Percentiles rank a stretch among this genome's conserved stretches.
These are phyloP conservation scores for Prunus campanulata DNA, from an alignment of 306 rosid species.

Conservation along the genomic window DNA sequence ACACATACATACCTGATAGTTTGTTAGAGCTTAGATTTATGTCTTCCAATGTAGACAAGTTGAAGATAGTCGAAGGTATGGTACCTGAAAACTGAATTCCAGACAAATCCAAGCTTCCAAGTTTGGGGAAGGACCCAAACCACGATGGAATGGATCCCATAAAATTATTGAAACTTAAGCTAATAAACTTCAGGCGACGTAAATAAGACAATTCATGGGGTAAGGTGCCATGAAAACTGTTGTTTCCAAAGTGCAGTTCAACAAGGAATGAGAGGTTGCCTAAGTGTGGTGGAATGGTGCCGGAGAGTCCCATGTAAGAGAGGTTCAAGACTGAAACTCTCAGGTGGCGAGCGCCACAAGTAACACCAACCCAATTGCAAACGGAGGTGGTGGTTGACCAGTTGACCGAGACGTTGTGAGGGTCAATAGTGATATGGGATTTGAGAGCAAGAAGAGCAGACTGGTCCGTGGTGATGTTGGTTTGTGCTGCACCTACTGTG, in stretches of 20 bases:
- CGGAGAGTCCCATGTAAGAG: slow-evolving; percentile 23
- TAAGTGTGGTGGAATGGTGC: slow-evolving; percentile 20
- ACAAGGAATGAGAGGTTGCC: slow-evolving; percentile 26
- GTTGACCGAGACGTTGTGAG: neutral
- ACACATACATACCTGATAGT: neutral
- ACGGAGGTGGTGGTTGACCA: slow-evolving; percentile 9
- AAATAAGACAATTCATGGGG: neutral
- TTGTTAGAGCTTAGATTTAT: slow-evolving; percentile 12
- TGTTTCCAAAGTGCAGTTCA: too few species aligned
- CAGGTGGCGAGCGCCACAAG: neutral
- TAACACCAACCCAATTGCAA: slow-evolving; percentile 28
- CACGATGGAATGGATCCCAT: too few species aligned
- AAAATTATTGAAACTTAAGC: too few species aligned
- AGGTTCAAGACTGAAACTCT: too few species aligned
- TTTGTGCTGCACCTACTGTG: neutral
- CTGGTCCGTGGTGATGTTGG: slow-evolving; percentile 18
- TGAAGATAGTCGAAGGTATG: slow-evolving; percentile 9
- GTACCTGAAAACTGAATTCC: neutral
- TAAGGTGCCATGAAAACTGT: slow-evolving; percentile 10
- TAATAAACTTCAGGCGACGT: too few species aligned
- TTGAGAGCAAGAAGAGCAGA: slow-evolving; percentile 25
- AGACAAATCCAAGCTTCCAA: rapidly evolving
- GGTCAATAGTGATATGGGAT: slow-evolving; percentile 19
- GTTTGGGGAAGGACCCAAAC: too few species aligned
- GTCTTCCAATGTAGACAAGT: slow-evolving; percentile 13